Evolutionary conservation across 2,329 filamentous ascomycete genomes (phyloP).

Genomic region (Geosmithia putterillii): DNA sequence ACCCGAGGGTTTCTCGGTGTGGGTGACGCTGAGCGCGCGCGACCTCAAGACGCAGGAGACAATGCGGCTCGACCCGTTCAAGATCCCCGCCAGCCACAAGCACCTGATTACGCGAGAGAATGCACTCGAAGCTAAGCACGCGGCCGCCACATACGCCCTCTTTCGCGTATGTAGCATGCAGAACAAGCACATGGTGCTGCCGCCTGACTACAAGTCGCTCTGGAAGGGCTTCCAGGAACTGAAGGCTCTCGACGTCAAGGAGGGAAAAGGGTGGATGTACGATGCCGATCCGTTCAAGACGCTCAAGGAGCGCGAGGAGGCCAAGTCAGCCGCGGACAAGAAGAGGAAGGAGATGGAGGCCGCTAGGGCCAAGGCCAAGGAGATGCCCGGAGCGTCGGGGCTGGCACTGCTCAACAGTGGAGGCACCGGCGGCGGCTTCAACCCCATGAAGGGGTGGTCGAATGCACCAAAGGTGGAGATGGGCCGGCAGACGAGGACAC

Average conservation of each 20-base stretch:
- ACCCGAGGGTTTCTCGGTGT: slow-evolving; percentile 62
- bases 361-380: slow-evolving; percentile 54
- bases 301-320: slow-evolving; percentile 66
- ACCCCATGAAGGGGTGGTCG: slow-evolving; percentile 64
- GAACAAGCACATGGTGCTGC: slow-evolving; percentile 89
- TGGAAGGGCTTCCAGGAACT: slow-evolving; percentile 86
- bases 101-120: slow-evolving; percentile 66
- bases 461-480: slow-evolving; percentile 86
- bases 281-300: slow-evolving; percentile 88
- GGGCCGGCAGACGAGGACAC: slow-evolving; percentile 65
- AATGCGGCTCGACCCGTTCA: slow-evolving; percentile 66
- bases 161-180: slow-evolving; percentile 92
- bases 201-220: slow-evolving; percentile 75
- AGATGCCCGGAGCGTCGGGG: slow-evolving; percentile 45
- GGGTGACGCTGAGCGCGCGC: slow-evolving; percentile 63
- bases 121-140: slow-evolving; percentile 82
- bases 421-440: slow-evolving; percentile 18
- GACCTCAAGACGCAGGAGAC: slow-evolving; percentile 77
- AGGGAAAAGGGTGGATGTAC: slow-evolving; percentile 78
- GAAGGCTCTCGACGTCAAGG: slow-evolving; percentile 69
- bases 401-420: slow-evolving; percentile 37
- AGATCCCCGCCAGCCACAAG: slow-evolving; percentile 64
- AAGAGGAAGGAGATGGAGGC: slow-evolving; percentile 61
- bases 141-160: slow-evolving; percentile 81
- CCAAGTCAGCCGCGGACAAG: slow-evolving; percentile 65